Evolutionary conservation across 2,329 filamentous ascomycete species (phyloP).

Genomic region (Bretziella fagacearum): DNA sequence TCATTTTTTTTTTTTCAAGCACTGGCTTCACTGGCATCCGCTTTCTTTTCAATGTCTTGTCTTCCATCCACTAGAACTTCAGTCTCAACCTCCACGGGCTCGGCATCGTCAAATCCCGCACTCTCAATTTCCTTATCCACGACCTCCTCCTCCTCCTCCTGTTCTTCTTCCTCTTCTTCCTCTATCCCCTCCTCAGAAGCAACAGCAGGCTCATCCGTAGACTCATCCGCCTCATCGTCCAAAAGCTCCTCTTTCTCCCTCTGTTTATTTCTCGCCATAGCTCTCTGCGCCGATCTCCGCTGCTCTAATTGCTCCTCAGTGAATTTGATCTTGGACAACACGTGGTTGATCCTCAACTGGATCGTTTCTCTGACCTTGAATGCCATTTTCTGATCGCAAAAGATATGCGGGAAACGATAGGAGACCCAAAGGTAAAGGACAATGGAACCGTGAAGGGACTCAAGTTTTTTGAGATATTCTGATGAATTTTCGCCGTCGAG

Average conservation of each 20-base stretch:
- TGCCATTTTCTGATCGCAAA: constrained; percentile 56
- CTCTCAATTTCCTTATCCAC: not conserved
- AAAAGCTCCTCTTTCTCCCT: constrained; percentile 17
- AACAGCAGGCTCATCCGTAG: not conserved
- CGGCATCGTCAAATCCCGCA: not conserved
- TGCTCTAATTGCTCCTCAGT: constrained; percentile 22
- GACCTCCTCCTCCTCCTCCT: not conserved
- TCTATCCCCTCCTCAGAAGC: not conserved
- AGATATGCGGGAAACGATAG: constrained; percentile 71
- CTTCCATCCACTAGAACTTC: not conserved
- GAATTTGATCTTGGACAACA: constrained; percentile 34
- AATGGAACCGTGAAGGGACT: constrained; percentile 63
- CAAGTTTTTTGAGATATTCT: constrained; percentile 50
- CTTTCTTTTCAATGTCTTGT: not conserved
- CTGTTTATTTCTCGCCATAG: constrained; percentile 13
- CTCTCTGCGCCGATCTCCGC: constrained; percentile 19
- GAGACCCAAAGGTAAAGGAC: constrained; percentile 87
- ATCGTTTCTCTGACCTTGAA: constrained; percentile 63
- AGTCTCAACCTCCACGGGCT: not conserved
- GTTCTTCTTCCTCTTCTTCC: not conserved
- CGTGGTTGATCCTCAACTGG: constrained; percentile 49
- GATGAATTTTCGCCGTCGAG: constrained; percentile 24
- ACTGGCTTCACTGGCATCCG: too few relatives aligned
- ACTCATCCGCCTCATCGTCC: constrained; percentile 13
- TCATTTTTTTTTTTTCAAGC: too few relatives aligned